Evolutionary conservation across 2,329 filamentous ascomycete genomes (phyloP), one percentile per base, ranked within the genome.

Genomic region (Albophoma yamanashiensis): DNA sequence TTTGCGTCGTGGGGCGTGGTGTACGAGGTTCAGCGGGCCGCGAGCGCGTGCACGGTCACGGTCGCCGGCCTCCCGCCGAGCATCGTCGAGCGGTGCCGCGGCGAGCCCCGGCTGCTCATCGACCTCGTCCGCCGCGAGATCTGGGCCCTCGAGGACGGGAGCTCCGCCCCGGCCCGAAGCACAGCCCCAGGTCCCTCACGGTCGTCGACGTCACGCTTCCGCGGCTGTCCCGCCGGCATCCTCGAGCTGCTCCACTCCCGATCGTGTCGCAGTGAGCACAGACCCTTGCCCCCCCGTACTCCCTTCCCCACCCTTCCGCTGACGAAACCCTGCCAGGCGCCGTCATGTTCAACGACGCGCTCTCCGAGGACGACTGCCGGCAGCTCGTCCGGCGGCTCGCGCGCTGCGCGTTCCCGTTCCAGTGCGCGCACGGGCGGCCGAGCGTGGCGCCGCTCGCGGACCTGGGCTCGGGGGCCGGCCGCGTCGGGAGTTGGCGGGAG

Each of bases 261-360:
- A 59, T 85, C 90, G 1, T 94, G 90, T 67, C 80, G 89, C 58
- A 90, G 88, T 81, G 69, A 63, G 76, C 67, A 38, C 14, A n/a
- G 2, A 22, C 4, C 0, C 31, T n/a, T 31, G 7, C 3, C 15
- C 5, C n/a, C 34, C 2, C 27, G 12, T 15, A 36, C 20, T 9
- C 8, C 5, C 22, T 6, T 11, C 0, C 34, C 31, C 7, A 31
- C 14, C 5, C 15, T 20, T 20, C 56, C 22, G 5, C 64, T 67
- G 52, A 69, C 60, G 12, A 17, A 52, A 25, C 14, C 53, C 17
- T 34, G 15, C 1, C 20, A 81, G 79, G 76, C 42, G 89, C 91
- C 2, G 86, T 94, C 69, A 93, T 92, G 89, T 95, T 95, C 73
- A 93, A 93, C 65, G 91, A 95, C 67, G 68, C 75, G 7, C 73